Base-by-base conservation (phyloP, 2,329 filamentous ascomycete genomes). In the Nothophoma quercina region DNA sequence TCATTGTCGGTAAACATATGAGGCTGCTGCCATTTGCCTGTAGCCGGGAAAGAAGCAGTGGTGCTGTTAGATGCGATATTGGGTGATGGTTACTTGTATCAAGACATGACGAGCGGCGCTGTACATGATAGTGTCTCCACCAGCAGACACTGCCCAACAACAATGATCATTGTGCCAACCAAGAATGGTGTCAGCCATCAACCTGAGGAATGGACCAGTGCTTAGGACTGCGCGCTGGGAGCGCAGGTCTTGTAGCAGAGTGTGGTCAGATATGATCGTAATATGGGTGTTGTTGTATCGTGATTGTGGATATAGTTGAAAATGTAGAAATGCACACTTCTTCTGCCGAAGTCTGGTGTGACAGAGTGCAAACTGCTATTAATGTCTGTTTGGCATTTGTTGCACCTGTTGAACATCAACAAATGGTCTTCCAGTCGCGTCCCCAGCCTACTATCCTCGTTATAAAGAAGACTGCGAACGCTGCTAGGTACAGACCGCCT, bases 401-500 rank as follows among this genome's bases (percentile, higher is more conserved):
- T n/a, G n/a, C n/a, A n/a, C n/a, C n/a, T n/a, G n/a, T n/a, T n/a
- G n/a, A n/a, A 13, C 18, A 22, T 22, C 30, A 55, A 21, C 40
- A 48, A 12, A 48, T 26, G 7, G 45, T 52, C 39, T 18, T 56
- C 46, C 54, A 63, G 19, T 56, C 36, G 25, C 58, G 45, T 15
- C 55, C 58, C 28, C 55, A 58, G n/a, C 55, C 58, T 9, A 63
- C 48, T 4, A 57, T 50, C n/a, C 58, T 51, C 2, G 60, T 51
- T 7, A 54, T 18, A 10, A 58, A 15, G 21, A 64, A 65, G 9
- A 57, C 58, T 9, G 49, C 4, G 18, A 62, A 56, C 1, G 60
- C 55, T 9, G 59, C 57, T 8, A 58, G 45, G 43, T 65, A 67
- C 6, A 59, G 42, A 1, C 57, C 54, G 6, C 60, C 61, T 16